Percentiles rank a stretch among this genome's conserved stretches.
phyloP scores from a whole-genome alignment of 495 filamentous ascomycete species.

The Daldinia decipiens region DNA sequence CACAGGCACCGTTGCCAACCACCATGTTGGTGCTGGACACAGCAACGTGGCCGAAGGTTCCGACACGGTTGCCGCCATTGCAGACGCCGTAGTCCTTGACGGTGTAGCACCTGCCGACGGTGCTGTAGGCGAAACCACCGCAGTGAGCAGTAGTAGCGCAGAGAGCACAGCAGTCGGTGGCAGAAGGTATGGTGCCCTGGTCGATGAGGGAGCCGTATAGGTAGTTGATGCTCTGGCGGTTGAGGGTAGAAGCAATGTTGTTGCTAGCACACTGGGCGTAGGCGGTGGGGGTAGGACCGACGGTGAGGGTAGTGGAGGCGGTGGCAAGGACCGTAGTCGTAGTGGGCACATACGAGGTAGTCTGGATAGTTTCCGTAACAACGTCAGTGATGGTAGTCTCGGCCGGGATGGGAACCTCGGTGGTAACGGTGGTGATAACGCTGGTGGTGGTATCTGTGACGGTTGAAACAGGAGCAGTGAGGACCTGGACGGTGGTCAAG shows the following conservation, averaged over 20 bases:
- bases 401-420: constrained; percentile 19
- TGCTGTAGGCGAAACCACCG: constrained; percentile 8
- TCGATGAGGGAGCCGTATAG: not conserved
- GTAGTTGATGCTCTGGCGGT: constrained; percentile 21
- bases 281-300: constrained; percentile 20
- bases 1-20: constrained; percentile 27
- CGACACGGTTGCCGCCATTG: not conserved
- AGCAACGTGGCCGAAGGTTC: constrained; percentile 1
- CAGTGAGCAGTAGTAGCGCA: constrained; percentile 17
- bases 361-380: constrained; percentile 10
- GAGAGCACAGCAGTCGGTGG: constrained; percentile 15
- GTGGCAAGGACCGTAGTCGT: constrained; percentile 3
- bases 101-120: constrained; percentile 11
- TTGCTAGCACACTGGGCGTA: constrained; percentile 16
- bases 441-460: constrained; percentile 15
- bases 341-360: constrained; percentile 16
- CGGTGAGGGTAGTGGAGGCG: constrained; percentile 5
- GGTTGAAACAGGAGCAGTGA: constrained; percentile 9
- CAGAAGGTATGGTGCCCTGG: constrained; percentile 5
- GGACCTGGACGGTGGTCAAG: constrained; percentile 1
- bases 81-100: constrained; percentile 8
- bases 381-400: constrained; percentile 4
- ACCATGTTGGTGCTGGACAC: not conserved
- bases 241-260: constrained; percentile 15
- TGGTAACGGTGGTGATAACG: constrained; percentile 17